These are phyloP conservation scores for Penicillium parvum DNA, from an alignment of 495 filamentous ascomycete species.

Conservation along the genomic window DNA sequence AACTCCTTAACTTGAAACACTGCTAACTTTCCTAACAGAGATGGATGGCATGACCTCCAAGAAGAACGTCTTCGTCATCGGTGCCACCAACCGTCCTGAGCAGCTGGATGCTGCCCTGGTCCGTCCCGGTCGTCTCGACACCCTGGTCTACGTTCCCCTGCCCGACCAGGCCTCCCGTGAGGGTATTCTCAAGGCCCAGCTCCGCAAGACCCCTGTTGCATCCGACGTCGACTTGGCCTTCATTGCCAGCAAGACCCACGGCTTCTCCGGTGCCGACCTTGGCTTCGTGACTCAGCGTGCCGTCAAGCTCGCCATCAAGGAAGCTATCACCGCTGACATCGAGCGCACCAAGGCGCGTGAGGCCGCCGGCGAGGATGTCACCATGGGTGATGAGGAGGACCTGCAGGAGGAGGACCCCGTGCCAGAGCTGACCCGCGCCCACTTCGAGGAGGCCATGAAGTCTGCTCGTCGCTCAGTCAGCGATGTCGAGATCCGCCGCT, in stretches of 20 bases:
- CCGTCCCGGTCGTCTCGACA: slow-evolving; percentile 97
- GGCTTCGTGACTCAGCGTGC: slow-evolving; percentile 98
- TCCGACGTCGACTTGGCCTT: slow-evolving; percentile 80
- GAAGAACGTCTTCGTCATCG: slow-evolving; percentile 99
- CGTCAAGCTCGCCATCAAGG: slow-evolving; percentile 98
- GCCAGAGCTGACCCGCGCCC: slow-evolving; percentile 89
- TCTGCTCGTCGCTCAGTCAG: slow-evolving; percentile 87
- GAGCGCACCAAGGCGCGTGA: slow-evolving; percentile 84
- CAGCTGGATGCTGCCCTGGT: slow-evolving; percentile 96
- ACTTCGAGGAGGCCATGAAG: slow-evolving; percentile 99
- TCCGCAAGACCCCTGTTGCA: slow-evolving; percentile 95
- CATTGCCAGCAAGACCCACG: slow-evolving; percentile 96
- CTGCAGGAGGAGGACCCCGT: slow-evolving; percentile 86
- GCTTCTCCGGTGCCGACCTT: slow-evolving; percentile 99
- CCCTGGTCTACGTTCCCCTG: slow-evolving; percentile 94
- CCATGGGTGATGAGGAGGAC: slow-evolving; percentile 72
- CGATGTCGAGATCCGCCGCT: slow-evolving; percentile 94
- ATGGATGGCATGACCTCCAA: slow-evolving; percentile 99
- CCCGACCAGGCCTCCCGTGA: slow-evolving; percentile 85
- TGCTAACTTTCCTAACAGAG: slow-evolving; percentile 60
- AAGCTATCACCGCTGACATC: slow-evolving; percentile 86
- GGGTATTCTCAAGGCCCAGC: slow-evolving; percentile 88
- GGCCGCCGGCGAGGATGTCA: slow-evolving; percentile 72
- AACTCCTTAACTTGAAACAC: background rate
- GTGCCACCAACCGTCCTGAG: slow-evolving; percentile 97